A percentile compares a stretch with the other conserved stretches of the same genome.
These are phyloP conservation scores for Luffa acutangula DNA, from an alignment of 306 rosid genomes.

Conservation along the genomic window DNA sequence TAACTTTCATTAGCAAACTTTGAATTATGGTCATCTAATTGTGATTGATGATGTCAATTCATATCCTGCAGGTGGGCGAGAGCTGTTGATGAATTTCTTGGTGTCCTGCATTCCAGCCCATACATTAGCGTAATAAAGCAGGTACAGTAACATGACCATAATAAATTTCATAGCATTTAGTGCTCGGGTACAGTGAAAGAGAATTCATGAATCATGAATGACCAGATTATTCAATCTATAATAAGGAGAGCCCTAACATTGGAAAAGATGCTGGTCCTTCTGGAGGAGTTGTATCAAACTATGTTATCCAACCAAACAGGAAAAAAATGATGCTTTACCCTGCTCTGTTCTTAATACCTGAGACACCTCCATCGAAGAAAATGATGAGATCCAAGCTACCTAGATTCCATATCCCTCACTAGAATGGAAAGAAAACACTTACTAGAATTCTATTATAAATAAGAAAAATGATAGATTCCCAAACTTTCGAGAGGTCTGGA, in stretches of 20 bases:
- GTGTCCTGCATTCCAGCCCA: constrained; percentile 42
- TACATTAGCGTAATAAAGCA: constrained; percentile 56
- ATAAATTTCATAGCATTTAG: neutral
- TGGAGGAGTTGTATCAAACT: neutral
- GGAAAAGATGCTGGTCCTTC: neutral
- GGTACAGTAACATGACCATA: constrained; percentile 30
- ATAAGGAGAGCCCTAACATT: neutral
- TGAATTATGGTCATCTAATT: neutral
- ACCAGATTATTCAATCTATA: neutral
- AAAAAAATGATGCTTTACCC: neutral
- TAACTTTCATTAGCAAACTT: neutral
- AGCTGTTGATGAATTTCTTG: constrained; percentile 58
- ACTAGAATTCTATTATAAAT: neutral
- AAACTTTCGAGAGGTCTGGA: neutral
- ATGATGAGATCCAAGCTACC: neutral
- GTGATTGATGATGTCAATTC: neutral
- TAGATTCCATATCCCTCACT: neutral
- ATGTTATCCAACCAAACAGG: neutral
- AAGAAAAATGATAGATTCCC: neutral
- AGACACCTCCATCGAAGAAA: neutral
- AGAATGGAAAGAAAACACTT: neutral
- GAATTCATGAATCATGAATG: neutral
- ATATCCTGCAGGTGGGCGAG: constrained; percentile 76
- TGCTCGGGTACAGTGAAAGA: neutral
- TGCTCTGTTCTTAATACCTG: neutral